phyloP scores from a whole-genome alignment of 306 rosid species.

The Herpetospermum pedunculosum region DNA sequence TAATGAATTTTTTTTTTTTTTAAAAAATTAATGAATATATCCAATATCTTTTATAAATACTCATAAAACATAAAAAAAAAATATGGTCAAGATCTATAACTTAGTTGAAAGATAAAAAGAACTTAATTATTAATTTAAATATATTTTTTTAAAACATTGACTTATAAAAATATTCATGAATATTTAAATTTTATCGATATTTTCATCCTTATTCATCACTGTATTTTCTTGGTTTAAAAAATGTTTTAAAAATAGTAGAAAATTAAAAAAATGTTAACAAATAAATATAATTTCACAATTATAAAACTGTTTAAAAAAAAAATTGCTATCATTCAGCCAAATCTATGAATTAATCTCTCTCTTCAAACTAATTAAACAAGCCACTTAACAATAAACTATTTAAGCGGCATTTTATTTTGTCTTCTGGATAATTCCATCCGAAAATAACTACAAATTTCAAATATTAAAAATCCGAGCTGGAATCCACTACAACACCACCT shows the following conservation, averaged over 20 bases:
- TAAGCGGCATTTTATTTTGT: constrained; percentile 4
- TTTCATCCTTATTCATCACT: not conserved
- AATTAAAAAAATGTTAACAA: not conserved
- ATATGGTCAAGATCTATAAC: too few relatives aligned
- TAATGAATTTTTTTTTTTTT: too few relatives aligned
- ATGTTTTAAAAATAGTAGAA: not conserved
- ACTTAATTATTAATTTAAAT: too few relatives aligned
- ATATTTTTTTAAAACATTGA: too few relatives aligned
- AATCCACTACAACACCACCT: not conserved
- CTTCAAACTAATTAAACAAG: not conserved
- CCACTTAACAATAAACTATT: not conserved
- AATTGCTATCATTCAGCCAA: not conserved
- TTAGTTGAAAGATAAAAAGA: too few relatives aligned
- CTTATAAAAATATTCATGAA: too few relatives aligned
- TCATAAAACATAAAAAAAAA: too few relatives aligned
- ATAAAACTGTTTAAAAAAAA: not conserved
- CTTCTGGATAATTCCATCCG: not conserved
- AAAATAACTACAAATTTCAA: not conserved
- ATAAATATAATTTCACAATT: not conserved
- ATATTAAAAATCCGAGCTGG: not conserved
- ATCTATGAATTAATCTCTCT: not conserved
- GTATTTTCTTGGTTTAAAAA: too few relatives aligned
- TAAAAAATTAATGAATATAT: too few relatives aligned
- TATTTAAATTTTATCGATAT: too few relatives aligned
- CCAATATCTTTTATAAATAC: too few relatives aligned